Evolutionary conservation across 176 grass and related monocot species (phyloP).

Genomic region (Musa beccarii): DNA sequence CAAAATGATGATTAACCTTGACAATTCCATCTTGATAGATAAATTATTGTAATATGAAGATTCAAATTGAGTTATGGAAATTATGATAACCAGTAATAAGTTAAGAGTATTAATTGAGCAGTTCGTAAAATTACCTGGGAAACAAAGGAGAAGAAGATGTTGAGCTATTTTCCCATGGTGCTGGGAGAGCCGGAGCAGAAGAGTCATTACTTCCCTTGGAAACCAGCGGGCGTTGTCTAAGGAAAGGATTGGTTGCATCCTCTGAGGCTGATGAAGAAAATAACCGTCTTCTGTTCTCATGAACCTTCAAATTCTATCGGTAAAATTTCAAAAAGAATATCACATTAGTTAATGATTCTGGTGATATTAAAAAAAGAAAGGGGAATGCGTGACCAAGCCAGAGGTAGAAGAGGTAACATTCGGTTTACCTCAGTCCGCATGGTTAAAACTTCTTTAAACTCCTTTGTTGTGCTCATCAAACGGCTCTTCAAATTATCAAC

Average conservation of each 20-base stretch:
- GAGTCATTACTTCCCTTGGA: slow-evolving; percentile 47
- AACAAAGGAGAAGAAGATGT: slow-evolving; percentile 68
- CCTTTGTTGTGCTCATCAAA: slow-evolving; percentile 81
- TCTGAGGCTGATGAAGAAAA: slow-evolving; percentile 74
- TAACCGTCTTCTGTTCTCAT: slow-evolving; percentile 91
- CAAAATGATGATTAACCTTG: no score
- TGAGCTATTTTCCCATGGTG: slow-evolving; percentile 78
- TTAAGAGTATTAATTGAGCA: background rate
- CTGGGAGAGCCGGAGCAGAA: slow-evolving; percentile 38
- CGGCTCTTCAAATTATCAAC: slow-evolving; percentile 84
- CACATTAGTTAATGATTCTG: background rate
- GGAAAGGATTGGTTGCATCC: slow-evolving; percentile 72
- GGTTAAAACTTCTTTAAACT: slow-evolving; percentile 96
- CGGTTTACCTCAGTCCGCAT: slow-evolving; percentile 82
- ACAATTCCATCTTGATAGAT: no score
- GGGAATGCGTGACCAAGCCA: background rate
- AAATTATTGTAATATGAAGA: no score
- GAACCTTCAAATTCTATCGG: slow-evolving; percentile 78
- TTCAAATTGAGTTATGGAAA: no score
- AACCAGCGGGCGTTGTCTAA: slow-evolving; percentile 67
- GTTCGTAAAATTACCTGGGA: slow-evolving; percentile 55
- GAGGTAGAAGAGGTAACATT: no score
- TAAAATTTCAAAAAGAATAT: background rate
- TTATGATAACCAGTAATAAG: background rate
- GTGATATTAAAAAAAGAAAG: background rate